phyloP scores from a whole-genome alignment of 768 basidiomycete genomes.

The Lanmaoa rubissima region DNA sequence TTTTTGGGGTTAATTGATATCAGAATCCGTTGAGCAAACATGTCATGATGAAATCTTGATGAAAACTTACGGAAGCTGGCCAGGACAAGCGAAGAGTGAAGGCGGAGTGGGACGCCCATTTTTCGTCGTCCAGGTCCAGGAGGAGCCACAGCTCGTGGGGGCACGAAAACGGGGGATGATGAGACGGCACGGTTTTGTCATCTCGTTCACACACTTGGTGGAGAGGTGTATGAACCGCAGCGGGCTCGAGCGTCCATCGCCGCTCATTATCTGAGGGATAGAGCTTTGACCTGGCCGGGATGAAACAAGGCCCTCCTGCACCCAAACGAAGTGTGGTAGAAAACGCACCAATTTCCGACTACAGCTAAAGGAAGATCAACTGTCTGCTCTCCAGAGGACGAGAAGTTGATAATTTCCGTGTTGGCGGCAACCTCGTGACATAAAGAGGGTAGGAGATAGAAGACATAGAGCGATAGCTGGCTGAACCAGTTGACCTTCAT shows the following conservation, averaged over 20 bases:
- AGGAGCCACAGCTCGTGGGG: slow-evolving; percentile 48
- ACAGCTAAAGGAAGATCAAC: slow-evolving; percentile 17
- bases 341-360: slow-evolving; percentile 32
- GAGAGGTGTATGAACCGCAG: slow-evolving; percentile 39
- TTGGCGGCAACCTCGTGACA: slow-evolving; percentile 43
- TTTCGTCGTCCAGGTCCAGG: slow-evolving; percentile 42
- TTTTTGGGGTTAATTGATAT: too few relatives aligned
- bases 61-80: slow-evolving; percentile 51
- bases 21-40: too few relatives aligned
- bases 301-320: not conserved
- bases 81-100: slow-evolving; percentile 56
- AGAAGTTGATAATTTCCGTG: slow-evolving; percentile 67
- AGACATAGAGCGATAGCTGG: slow-evolving; percentile 15
- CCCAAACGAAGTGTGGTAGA: slow-evolving; percentile 17
- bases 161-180: slow-evolving; percentile 24
- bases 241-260: slow-evolving; percentile 42
- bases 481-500: slow-evolving; percentile 14
- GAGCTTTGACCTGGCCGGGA: slow-evolving; percentile 40
- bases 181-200: not conserved
- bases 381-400: slow-evolving; percentile 25
- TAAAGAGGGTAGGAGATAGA: slow-evolving; percentile 16
- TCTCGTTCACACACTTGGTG: slow-evolving; percentile 36
- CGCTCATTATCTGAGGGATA: slow-evolving; percentile 31
- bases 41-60: too few relatives aligned
- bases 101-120: slow-evolving; percentile 41